These are phyloP conservation scores for Claviceps purpurea DNA, from an alignment of 2,329 filamentous ascomycete genomes.

Conservation along the genomic window DNA sequence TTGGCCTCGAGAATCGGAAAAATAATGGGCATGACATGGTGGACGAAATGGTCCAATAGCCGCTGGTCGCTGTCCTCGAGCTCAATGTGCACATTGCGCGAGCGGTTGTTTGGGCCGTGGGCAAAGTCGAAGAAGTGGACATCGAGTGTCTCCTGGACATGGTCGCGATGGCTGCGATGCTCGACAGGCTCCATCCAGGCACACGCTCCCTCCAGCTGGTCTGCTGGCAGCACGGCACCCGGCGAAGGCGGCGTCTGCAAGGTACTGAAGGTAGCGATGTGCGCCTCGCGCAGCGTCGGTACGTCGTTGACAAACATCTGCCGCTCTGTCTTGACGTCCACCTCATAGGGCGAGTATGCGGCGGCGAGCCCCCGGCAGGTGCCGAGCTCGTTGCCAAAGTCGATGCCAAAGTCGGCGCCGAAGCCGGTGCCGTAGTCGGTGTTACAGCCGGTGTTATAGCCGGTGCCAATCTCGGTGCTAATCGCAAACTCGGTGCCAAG, in stretches of 20 bases:
- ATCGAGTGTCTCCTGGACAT: constrained; percentile 48
- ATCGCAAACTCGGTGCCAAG: constrained; percentile 39
- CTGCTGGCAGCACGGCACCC: constrained; percentile 51
- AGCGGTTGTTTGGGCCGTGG: constrained; percentile 48
- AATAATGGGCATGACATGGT: constrained; percentile 73
- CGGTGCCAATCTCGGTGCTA: too few relatives aligned
- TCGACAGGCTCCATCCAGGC: constrained; percentile 31
- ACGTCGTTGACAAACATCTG: constrained; percentile 91
- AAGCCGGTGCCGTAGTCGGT: too few relatives aligned
- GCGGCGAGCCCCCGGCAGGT: constrained; percentile 42
- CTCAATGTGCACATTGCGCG: constrained; percentile 60
- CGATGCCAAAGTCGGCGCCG: not conserved
- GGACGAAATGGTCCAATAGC: constrained; percentile 80
- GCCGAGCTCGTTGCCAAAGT: constrained; percentile 33
- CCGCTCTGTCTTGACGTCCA: constrained; percentile 90
- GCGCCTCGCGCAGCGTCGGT: constrained; percentile 72
- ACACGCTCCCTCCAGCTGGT: constrained; percentile 29
- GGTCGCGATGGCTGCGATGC: constrained; percentile 6
- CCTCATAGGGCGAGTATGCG: constrained; percentile 68
- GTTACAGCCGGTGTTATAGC: too few relatives aligned
- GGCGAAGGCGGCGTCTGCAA: constrained; percentile 65
- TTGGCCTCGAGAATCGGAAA: constrained; percentile 89
- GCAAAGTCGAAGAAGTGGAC: constrained; percentile 76
- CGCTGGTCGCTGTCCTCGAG: constrained; percentile 80
- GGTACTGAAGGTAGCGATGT: constrained; percentile 86